These are phyloP conservation scores for Oryza longistaminata DNA, from an alignment of 176 grass and related monocot genomes.

Conservation along the genomic window DNA sequence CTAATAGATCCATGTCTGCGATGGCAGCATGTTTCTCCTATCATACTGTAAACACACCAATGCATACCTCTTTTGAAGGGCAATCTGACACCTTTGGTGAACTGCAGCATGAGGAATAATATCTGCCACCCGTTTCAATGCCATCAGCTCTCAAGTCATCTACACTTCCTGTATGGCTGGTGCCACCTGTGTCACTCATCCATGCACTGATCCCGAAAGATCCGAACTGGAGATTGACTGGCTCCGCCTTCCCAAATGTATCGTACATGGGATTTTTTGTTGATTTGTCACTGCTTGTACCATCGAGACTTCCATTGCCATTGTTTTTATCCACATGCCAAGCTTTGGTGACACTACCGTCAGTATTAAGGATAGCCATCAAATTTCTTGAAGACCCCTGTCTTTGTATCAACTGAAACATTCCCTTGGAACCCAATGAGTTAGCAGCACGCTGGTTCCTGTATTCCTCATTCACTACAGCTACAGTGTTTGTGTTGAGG, in stretches of 20 bases:
- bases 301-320: constrained; percentile 27
- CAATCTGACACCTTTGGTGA: constrained; percentile 77
- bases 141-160: constrained; percentile 66
- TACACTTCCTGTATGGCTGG: constrained; percentile 74
- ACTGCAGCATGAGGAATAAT: constrained; percentile 71
- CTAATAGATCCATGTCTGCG: background rate
- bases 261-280: constrained; percentile 50
- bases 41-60: constrained; percentile 1
- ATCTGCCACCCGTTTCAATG: constrained; percentile 43
- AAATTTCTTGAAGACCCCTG: constrained; percentile 81
- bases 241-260: constrained; percentile 64
- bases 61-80: constrained; percentile 78
- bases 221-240: constrained; percentile 89
- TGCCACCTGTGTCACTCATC: constrained; percentile 65
- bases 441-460: constrained; percentile 83
- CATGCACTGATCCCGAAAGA: constrained; percentile 87
- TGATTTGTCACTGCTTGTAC: constrained; percentile 32
- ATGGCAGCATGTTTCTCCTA: background rate
- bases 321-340: constrained; percentile 65
- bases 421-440: constrained; percentile 84
- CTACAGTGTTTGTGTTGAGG: constrained; percentile 66
- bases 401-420: constrained; percentile 91
- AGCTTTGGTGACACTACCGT: constrained; percentile 87
- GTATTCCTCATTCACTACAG: constrained; percentile 76
- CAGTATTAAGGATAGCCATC: constrained; percentile 83